Evolutionary conservation across 139 green algal genomes (phyloP).

Genomic region (Tetradesmus lagerheimii): DNA sequence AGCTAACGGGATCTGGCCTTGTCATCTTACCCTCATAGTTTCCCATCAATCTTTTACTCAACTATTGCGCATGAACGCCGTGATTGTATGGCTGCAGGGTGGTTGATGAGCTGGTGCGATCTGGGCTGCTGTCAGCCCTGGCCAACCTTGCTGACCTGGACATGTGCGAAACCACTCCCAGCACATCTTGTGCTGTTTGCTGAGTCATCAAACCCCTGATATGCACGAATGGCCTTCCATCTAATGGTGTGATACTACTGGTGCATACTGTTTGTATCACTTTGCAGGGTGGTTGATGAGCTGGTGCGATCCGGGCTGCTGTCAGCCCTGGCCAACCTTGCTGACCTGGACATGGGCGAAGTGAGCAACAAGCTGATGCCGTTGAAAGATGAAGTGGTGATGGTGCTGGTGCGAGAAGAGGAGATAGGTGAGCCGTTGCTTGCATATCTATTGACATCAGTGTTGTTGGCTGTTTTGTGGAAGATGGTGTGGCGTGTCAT

Average conservation of each 20-base stretch:
- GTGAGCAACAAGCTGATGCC: not conserved
- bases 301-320: not conserved
- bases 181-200: too few species aligned
- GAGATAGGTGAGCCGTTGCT: not conserved
- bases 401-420: not conserved
- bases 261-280: not conserved
- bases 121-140: not conserved
- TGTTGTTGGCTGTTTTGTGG: too few species aligned
- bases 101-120: not conserved
- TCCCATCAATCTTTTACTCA: too few species aligned
- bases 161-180: too few species aligned
- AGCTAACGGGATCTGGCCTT: too few species aligned
- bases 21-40: too few species aligned
- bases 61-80: too few species aligned
- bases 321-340: not conserved
- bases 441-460: too few species aligned
- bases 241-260: not conserved
- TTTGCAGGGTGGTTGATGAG: slow-evolving; percentile 21
- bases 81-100: not conserved
- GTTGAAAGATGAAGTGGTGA: slow-evolving; percentile 3
- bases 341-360: not conserved
- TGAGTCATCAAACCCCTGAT: too few species aligned
- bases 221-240: not conserved
- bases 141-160: too few species aligned
- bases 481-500: too few species aligned